These are phyloP conservation scores for Hamamelis virginiana DNA, from an alignment of 164 flowering plant species.

Conservation along the genomic window DNA sequence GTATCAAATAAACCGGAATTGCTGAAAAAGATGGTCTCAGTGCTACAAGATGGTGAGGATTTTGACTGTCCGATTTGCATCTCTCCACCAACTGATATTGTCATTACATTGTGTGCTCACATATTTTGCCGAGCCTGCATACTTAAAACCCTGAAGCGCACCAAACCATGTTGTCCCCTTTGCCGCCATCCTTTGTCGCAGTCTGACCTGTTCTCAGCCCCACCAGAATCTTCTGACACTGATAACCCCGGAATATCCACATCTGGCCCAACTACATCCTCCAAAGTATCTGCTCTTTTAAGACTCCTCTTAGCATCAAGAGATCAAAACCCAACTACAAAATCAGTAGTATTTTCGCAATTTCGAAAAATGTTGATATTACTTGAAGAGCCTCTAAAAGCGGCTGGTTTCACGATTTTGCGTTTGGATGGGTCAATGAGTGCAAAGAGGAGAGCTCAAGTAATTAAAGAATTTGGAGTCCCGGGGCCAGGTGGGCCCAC, in stretches of 20 bases:
- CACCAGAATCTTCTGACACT: slow-evolving; percentile 44
- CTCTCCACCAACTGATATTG: slow-evolving; percentile 56
- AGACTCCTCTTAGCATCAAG: slow-evolving; percentile 51
- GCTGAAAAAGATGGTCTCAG: slow-evolving; percentile 58
- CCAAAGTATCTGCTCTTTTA: slow-evolving; percentile 70
- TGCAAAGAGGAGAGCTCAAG: slow-evolving; percentile 61
- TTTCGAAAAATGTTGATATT: slow-evolving; percentile 76
- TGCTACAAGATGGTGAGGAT: slow-evolving; percentile 85
- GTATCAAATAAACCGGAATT: slow-evolving; percentile 77
- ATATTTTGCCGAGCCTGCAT: slow-evolving; percentile 82
- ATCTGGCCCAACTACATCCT: slow-evolving; percentile 30
- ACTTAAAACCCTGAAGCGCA: slow-evolving; percentile 51
- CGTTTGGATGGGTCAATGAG: slow-evolving; percentile 81
- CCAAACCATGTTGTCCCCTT: slow-evolving; percentile 67
- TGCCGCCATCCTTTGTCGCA: slow-evolving; percentile 69
- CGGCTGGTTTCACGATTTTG: slow-evolving; percentile 66
- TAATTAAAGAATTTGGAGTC: slow-evolving; percentile 56
- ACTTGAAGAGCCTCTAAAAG: slow-evolving; percentile 70
- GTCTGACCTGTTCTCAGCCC: slow-evolving; percentile 71
- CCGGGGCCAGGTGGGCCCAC: slow-evolving; percentile 43
- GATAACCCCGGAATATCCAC: slow-evolving; percentile 10
- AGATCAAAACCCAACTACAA: slow-evolving; percentile 41
- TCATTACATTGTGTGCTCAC: slow-evolving; percentile 85
- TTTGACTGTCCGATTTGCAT: slow-evolving; percentile 92
- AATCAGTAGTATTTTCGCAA: slow-evolving; percentile 87